Evolutionary conservation across 129 eudicot genomes (phyloP).

Genomic region (Saposhnikovia divaricata): DNA sequence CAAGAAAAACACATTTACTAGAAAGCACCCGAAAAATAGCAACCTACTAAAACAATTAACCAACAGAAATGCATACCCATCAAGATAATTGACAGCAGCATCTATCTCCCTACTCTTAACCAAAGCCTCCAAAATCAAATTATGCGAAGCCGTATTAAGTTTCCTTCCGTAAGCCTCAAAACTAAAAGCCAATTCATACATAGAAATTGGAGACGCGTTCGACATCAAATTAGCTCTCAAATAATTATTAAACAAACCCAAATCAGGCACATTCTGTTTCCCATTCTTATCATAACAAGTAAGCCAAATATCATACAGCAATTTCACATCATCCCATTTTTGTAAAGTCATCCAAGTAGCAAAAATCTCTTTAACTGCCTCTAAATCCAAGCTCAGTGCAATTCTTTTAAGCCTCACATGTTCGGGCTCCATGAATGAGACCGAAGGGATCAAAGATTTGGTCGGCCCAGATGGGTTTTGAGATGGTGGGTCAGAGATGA

Average conservation of each 20-base stretch:
- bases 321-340: conserved; percentile 50
- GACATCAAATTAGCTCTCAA: conserved; percentile 45
- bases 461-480: not conserved
- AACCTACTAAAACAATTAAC: not conserved
- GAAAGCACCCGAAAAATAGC: not conserved
- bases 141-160: conserved; percentile 57
- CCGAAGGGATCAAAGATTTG: not conserved
- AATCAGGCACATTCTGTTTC: conserved; percentile 68
- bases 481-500: not conserved
- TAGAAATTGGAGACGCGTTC: too few species aligned
- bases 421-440: not conserved
- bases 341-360: conserved; percentile 60
- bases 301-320: conserved; percentile 62
- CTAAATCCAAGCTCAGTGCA: conserved; percentile 20
- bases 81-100: conserved; percentile 53
- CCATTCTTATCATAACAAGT: conserved; percentile 53
- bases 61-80: conserved; percentile 27
- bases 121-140: conserved; percentile 74
- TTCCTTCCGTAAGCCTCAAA: too few species aligned
- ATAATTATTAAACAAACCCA: conserved; percentile 54
- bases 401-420: not conserved
- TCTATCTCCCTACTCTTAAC: conserved; percentile 21
- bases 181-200: too few species aligned
- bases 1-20: not conserved
- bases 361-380: conserved; percentile 36